Percentiles rank a stretch among this genome's conserved stretches.
Conservation (phyloP, 305 asterid genomes). For the Withania somnifera region DNA sequence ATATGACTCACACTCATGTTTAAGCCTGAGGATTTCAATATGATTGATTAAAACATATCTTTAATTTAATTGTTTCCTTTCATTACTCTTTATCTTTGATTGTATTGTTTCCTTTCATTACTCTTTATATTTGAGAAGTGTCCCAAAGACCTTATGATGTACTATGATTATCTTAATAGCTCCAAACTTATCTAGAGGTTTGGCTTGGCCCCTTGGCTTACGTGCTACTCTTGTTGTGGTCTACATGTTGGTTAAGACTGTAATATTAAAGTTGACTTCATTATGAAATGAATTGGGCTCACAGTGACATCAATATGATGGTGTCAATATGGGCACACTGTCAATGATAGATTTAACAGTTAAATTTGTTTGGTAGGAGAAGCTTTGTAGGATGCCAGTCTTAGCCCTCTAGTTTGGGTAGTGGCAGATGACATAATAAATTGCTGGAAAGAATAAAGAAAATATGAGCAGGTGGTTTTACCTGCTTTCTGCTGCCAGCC, state of each 20-base stretch:
- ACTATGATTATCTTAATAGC: neutral
- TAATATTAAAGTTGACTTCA: neutral
- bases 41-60: neutral
- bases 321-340: neutral
- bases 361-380: neutral
- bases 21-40: neutral
- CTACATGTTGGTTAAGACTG: neutral
- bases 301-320: neutral
- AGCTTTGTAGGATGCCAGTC: neutral
- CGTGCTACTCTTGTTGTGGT: neutral
- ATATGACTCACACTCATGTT: neutral
- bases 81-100: neutral
- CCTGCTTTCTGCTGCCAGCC: slow-evolving; percentile 96
- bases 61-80: neutral
- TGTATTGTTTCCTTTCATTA: neutral
- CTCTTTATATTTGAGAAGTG: neutral
- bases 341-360: neutral
- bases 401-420: neutral
- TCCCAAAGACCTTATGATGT: neutral
- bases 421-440: neutral
- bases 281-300: neutral
- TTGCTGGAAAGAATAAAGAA: neutral
- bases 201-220: neutral
- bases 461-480: slow-evolving; percentile 7
- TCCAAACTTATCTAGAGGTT: neutral